Evolutionary conservation across 2,329 filamentous ascomycete species (phyloP), one percentile per base, ranked within the genome.

Genomic region (Periconia sp.): DNA sequence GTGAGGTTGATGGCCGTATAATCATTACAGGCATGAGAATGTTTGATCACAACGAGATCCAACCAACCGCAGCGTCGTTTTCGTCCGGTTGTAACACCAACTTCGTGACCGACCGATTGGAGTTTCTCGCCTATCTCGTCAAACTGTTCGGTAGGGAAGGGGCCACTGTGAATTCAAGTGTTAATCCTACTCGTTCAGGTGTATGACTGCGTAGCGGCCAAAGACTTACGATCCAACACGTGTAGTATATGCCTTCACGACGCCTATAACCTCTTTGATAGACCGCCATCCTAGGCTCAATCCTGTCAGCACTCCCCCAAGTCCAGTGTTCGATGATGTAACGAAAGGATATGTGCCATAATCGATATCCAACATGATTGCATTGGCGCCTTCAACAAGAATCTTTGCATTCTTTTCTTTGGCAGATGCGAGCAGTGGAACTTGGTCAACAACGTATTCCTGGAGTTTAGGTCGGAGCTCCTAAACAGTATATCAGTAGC

Each of bases 161-260:
- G 82, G 13, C 86, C 86, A 42, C 78, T 78, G 42, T 79, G 81
- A 8, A 45, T 27, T 9, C 13, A 17, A 1, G 23, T 41, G 49
- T 68, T 33, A 68, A 60, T 13, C 35, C 14, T 6, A n/a, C 41
- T 6, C 30, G n/a, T 33, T 33, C 9, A 6, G 15, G 27, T 3
- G 20, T n/a, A 14, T 13, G 44, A 35, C 15, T 6, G 10, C 33
- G 5, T 5, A 23, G 11, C 2, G 3, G 13, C 20, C 2, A 14
- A n/a, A 14, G 13, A 53, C 69, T 61, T 56, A 72, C 65, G 68
- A 71, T 58, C 72, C 73, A 40, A 86, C 83, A 56, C 82, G 79
- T 30, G 86, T 89, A 41, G 86, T 87, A 70, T 87, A 87, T 30
- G 85, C 85, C 70, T 89, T 88, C 6, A 86, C 82, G 11, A 89